Evolutionary conservation across 306 rosid genomes (phyloP), one percentile per base, ranked within the genome.

Genomic region (Trifolium subterraneum): DNA sequence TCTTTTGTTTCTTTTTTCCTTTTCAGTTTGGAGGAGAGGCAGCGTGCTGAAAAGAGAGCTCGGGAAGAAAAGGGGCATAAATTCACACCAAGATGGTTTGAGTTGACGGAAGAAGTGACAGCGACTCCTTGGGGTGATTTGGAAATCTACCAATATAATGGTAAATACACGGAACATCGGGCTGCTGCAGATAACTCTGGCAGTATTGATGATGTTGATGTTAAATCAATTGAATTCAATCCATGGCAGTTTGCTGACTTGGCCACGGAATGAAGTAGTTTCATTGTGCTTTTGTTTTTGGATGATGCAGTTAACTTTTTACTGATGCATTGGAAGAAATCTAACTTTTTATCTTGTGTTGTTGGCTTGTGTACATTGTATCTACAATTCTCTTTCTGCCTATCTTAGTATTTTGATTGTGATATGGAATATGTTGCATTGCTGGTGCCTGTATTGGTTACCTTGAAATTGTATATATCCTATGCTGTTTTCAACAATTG

Each of bases 111-210:
- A 41, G 97, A 93, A 72, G 87, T 88, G 71, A 68, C 90, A 38
- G 3, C 93, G 70, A 93, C 98, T 72, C 98, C 98, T 47, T 93
- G 97, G 98, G 98, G 96, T 41, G 96, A 93, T 68, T 80, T 91
- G 87, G 97, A 93, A 88, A 80, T 93, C 64, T 93, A 91, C 81
- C 88, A 74, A 69, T 93, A 85, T 54, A 93, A 91, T 45, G 89
- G 90, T 68, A 86, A 82, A 80, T 93, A 93, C 72, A 16, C 85
- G 4, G 82, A 89, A 60, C 87, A 88, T 75, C 90, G 82, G 23
- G 88, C 90, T 70, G 79, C 84, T 20, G 29, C 76, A 2, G 92
- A 89, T 72, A 72, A 77, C 79, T 88, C 90, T 0, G 80, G 77
- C 73, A 69, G 84, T 45, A 8, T 15, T 44, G 85, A 79, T 11